A percentile compares a stretch with the other conserved stretches of the same genome.
These are phyloP conservation scores for Lupinus albus DNA, from an alignment of 306 rosid species.

Conservation along the genomic window DNA sequence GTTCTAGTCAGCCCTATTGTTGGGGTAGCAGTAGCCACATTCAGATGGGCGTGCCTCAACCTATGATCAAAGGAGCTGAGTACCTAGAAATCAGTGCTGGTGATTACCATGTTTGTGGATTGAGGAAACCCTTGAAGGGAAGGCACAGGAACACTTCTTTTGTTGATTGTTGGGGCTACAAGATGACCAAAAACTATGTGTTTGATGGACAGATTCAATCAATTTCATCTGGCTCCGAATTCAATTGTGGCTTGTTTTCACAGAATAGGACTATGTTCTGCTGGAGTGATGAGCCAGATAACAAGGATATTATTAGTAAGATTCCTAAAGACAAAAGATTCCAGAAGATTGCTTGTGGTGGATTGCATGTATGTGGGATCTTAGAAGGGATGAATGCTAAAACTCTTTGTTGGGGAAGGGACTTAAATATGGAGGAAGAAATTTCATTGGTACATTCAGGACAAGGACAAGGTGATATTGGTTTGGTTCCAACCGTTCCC, in stretches of 20 bases:
- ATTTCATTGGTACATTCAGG: constrained; percentile 56
- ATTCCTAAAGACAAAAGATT: constrained; percentile 62
- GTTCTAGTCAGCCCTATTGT: constrained; percentile 82
- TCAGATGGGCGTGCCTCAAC: constrained; percentile 88
- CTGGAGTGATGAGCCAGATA: constrained; percentile 86
- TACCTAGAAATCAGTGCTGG: constrained; percentile 93
- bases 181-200: constrained; percentile 77
- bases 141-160: constrained; percentile 60
- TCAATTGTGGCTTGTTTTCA: constrained; percentile 83
- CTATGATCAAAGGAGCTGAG: constrained; percentile 65
- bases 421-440: constrained; percentile 71
- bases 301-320: constrained; percentile 62
- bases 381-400: constrained; percentile 61
- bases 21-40: constrained; percentile 83
- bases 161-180: constrained; percentile 96
- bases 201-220: constrained; percentile 79
- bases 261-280: constrained; percentile 83
- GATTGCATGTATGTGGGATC: constrained; percentile 92
- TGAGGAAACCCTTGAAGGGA: constrained; percentile 66
- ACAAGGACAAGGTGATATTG: constrained; percentile 67
- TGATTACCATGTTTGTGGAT: constrained; percentile 85
- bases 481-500: constrained; percentile 71
- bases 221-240: constrained; percentile 83
- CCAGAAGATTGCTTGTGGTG: constrained; percentile 76
- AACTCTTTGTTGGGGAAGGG: constrained; percentile 87